Base-by-base conservation (phyloP, 768 basidiomycete species). In the Mycena venus region DNA sequence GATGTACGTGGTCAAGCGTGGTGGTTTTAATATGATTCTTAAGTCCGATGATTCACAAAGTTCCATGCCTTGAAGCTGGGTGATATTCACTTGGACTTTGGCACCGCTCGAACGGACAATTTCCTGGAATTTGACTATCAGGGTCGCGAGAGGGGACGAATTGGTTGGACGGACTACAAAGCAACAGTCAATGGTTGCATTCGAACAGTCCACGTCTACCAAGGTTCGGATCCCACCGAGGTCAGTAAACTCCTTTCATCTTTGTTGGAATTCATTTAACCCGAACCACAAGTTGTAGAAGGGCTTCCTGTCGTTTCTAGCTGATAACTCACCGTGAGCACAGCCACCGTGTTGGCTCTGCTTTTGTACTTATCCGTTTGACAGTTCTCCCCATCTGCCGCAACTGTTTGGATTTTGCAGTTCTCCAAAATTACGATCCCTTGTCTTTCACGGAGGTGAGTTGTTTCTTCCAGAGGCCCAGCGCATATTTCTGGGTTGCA, bases 391-490 rank as follows among this genome's bases (percentile, higher is more conserved):
- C 4, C 2, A 59, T 68, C 21, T 67, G 2, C n/a, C n/a, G n/a
- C n/a, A n/a, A n/a, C n/a, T n/a, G n/a, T n/a, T n/a, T n/a, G n/a
- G n/a, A n/a, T n/a, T 56, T 56, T 0, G 56, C 59, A 36, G 17
- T 15, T 58, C 67, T 8, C 67, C 67, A 4, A 5, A 44, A 23
- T 19, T 68, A 15, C 27, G 3, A 49, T 58, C 67, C 0, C 56
- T 68, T 3, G 44, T 68, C 3, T 68, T 68, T 36, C 67, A 68
- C 27, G 66, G 55, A 27, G 66, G 66, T 68, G 9, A 3, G 40
- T 56, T 55, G n/a, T 8, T 19, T 9, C 4, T 21, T 10, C 19
- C 23, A 10, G 14, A 7, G 31, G 14, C 21, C 23, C 23, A 25
- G 32, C 12, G 25, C n/a, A 25, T 25, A n/a, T 25, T 23, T 9